Percentiles rank a stretch among this genome's conserved stretches.
Evolutionary conservation across 345 rosid genomes (phyloP).

Genomic region (Populus deltoides): DNA sequence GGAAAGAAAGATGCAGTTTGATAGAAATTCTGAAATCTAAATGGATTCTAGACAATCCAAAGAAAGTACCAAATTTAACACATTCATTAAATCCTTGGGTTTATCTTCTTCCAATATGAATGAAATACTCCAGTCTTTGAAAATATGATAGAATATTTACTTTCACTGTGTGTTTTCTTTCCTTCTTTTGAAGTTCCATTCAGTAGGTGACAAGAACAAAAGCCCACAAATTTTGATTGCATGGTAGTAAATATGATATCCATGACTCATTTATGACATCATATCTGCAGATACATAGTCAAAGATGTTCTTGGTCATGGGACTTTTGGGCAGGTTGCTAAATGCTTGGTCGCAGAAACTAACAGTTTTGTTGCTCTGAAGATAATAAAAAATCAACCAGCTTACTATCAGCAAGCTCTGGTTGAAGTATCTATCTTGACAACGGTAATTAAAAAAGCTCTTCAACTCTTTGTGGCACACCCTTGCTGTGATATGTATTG

Average conservation of each 20-base stretch:
- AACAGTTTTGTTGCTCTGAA: constrained; percentile 82
- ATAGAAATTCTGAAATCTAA: no score
- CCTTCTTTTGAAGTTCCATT: not conserved
- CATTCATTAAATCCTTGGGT: not conserved
- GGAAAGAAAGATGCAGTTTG: not conserved
- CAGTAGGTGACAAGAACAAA: not conserved
- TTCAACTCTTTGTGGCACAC: constrained; percentile 13
- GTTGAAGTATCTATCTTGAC: constrained; percentile 97
- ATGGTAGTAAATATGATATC: not conserved
- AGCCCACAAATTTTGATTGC: not conserved
- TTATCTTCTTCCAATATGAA: not conserved
- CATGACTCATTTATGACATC: not conserved
- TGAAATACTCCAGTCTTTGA: not conserved
- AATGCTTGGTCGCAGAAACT: constrained; percentile 83
- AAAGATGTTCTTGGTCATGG: constrained; percentile 99
- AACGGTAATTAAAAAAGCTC: constrained; percentile 48
- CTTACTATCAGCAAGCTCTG: constrained; percentile 95
- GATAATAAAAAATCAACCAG: constrained; percentile 96
- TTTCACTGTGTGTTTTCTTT: not conserved
- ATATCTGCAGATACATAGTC: constrained; percentile 74
- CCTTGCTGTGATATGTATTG: not conserved
- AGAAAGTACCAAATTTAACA: no score
- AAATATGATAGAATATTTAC: not conserved
- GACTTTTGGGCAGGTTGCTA: constrained; percentile 98
- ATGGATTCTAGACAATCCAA: not conserved